phyloP scores from a whole-genome alignment of 202 grass and related monocot genomes.

The Schoenoplectus triqueter region DNA sequence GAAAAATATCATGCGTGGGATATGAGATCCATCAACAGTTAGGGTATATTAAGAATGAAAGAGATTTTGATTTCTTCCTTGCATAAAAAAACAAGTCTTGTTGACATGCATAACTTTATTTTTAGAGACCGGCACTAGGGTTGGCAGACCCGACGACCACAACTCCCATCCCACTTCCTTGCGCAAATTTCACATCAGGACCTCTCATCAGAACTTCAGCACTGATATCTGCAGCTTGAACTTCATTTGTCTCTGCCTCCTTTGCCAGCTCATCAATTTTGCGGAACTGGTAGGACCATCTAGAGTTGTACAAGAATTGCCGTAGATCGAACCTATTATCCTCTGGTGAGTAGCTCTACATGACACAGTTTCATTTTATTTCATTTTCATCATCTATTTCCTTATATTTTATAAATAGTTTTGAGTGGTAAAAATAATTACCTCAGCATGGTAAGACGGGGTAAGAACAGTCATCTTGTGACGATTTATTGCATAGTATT shows the following conservation, averaged over 20 bases:
- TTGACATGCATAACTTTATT: not conserved
- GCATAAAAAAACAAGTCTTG: not conserved
- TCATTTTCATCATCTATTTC: constrained; percentile 3
- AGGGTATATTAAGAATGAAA: not conserved
- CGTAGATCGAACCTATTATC: constrained; percentile 94
- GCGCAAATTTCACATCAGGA: constrained; percentile 21
- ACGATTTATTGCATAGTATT: constrained; percentile 88
- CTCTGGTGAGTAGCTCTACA: constrained; percentile 96
- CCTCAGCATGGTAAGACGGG: constrained; percentile 95
- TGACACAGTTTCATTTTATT: constrained; percentile 22
- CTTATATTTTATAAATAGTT: constrained; percentile 19
- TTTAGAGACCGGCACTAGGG: constrained; percentile 66
- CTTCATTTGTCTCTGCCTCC: constrained; percentile 55
- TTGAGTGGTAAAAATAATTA: constrained; percentile 17
- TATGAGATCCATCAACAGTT: not conserved
- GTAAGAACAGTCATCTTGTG: constrained; percentile 99
- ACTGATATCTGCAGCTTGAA: not conserved
- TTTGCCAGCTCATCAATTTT: constrained; percentile 87
- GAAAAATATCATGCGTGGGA: not conserved
- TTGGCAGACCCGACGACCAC: constrained; percentile 64
- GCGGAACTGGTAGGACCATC: constrained; percentile 85
- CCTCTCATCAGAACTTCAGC: constrained; percentile 33
- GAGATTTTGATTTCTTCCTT: not conserved
- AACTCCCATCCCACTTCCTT: constrained; percentile 82
- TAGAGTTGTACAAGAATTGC: constrained; percentile 90